Base-by-base conservation (phyloP, 1,284 basidiomycete species). In the Malassezia psittaci region DNA sequence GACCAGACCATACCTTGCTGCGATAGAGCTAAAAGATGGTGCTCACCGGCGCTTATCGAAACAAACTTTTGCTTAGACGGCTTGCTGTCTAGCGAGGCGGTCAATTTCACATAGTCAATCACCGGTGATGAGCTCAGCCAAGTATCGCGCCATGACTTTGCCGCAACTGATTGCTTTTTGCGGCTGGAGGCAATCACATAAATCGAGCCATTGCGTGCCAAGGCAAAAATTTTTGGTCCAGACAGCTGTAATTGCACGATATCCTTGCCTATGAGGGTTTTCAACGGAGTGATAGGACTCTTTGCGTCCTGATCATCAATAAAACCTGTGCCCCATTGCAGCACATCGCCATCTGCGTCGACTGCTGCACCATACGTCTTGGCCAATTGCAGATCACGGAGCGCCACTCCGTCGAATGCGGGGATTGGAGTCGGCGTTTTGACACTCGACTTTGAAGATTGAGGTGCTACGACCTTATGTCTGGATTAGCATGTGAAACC, bases 21-120 rank as follows among this genome's bases (percentile, higher is more conserved):
- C 2, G 90, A 90, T 11, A 93, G 77, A 0, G 88, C 89, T 15
- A 96, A 81, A 7, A 96, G 77, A 72, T 96, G 91, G 68, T 88
- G 82, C 18, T 78, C 75, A 8, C 91, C 90, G 9, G 59, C 65
- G 18, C 52, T 52, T 21, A 72, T 67, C 41, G 69, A 65, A 32
- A 41, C 38, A 4, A 71, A 55, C 24, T 58, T 57, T 29, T 69
- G 69, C 12, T 63, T 64, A 24, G 58, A 54, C 16, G 16, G 12
- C 11, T 36, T 33, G 1, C 15, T 18, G 24, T 33, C 43, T 1
- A 13, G 16, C 29, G n/a, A 47, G 40, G 47, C 58, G 16, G 61
- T 35, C 65, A 65, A 51, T 62, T 44, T 36, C 12, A 44, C 40
- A 16, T 44, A 36, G 15, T 55, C 48, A 11, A 45, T 41, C 24